phyloP scores from a whole-genome alignment of 129 eudicot genomes.

The Heracleum sosnowskyi region DNA sequence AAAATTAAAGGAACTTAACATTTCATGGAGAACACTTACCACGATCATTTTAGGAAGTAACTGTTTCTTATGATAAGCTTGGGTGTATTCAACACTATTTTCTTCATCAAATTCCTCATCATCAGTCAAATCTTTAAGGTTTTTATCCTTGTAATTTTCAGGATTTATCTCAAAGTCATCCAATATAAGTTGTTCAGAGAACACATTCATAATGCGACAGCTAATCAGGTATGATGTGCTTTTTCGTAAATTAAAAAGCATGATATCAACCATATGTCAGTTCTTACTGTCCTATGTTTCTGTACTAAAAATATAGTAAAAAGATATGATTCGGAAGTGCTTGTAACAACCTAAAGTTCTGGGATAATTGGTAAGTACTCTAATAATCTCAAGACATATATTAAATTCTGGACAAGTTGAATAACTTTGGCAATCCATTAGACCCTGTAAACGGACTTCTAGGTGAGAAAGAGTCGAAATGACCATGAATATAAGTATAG shows the following conservation, averaged over 20 bases:
- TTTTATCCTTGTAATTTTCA: constrained; percentile 67
- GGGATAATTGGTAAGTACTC: no score
- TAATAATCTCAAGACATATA: no score
- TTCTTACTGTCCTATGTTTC: neutral
- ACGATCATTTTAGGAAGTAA: constrained; percentile 49
- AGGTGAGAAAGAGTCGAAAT: no score
- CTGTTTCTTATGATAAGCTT: constrained; percentile 53
- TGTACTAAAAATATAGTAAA: no score
- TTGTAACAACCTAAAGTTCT: no score
- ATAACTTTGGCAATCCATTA: no score
- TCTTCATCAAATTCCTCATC: constrained; percentile 86
- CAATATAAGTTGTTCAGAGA: constrained; percentile 72
- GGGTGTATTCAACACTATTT: constrained; percentile 51
- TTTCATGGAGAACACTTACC: constrained; percentile 33
- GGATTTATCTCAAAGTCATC: constrained; percentile 89
- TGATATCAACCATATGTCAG: neutral
- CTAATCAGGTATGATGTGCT: neutral
- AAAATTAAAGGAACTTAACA: neutral
- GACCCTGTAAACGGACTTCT: no score
- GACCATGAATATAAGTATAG: no score
- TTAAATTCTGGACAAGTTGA: no score
- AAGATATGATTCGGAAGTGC: no score
- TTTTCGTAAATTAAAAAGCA: neutral
- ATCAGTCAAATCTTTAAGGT: constrained; percentile 66
- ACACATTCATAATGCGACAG: neutral